Percentiles rank a stretch among this genome's conserved stretches.
Conservation (phyloP, 23 red algal species). For the Gracilaria vermiculophylla region DNA sequence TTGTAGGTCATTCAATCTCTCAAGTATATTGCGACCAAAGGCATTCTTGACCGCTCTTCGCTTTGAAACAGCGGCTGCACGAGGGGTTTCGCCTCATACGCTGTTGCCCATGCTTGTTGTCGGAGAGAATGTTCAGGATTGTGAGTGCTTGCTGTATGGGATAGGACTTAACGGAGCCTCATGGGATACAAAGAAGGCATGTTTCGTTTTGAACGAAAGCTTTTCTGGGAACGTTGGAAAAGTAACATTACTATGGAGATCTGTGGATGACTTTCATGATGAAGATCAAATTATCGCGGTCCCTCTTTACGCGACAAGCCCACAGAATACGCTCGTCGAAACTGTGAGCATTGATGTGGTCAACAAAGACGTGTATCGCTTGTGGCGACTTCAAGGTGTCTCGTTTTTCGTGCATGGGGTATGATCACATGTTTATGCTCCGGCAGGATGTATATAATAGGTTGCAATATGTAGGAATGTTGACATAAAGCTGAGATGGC, state of each 20-base stretch:
- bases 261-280: not conserved
- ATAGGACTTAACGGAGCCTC: not conserved
- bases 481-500: not conserved
- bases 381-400: not conserved
- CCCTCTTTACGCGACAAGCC: not conserved
- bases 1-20: not conserved
- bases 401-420: not conserved
- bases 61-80: not conserved
- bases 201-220: not conserved
- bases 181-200: not conserved
- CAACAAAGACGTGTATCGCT: not conserved
- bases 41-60: slow-evolving; percentile 21
- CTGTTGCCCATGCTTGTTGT: not conserved
- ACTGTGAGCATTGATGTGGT: not conserved
- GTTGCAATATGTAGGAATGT: too few species aligned
- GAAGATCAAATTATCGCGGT: not conserved
- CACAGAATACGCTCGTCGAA: not conserved
- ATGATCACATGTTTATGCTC: not conserved
- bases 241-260: not conserved
- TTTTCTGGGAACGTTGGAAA: not conserved
- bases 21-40: not conserved
- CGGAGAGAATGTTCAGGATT: not conserved
- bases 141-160: not conserved
- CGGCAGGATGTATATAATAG: too few species aligned
- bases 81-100: slow-evolving; percentile 4